Percentiles rank a stretch among this genome's conserved stretches.
Conservation (phyloP, 1,284 basidiomycete species). For the Gymnopus androsaceus region DNA sequence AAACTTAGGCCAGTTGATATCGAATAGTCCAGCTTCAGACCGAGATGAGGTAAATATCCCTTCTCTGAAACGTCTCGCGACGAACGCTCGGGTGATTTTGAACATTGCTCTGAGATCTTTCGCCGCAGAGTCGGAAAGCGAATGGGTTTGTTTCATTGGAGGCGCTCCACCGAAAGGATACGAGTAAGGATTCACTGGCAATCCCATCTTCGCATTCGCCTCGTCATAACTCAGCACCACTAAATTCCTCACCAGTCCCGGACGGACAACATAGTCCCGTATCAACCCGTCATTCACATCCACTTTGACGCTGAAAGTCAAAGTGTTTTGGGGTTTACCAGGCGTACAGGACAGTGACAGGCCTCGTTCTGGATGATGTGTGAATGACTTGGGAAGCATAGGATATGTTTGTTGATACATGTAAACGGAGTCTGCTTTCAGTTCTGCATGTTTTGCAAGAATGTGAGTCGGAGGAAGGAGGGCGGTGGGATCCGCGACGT, state of each 20-base stretch:
- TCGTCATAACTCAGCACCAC: constrained; percentile 68
- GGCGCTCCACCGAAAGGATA: constrained; percentile 50
- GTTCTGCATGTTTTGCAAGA: constrained; percentile 58
- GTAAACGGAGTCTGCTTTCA: constrained; percentile 58
- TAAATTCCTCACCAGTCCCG: constrained; percentile 75
- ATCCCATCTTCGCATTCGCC: constrained; percentile 61
- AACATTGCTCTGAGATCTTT: constrained; percentile 44
- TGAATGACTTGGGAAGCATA: constrained; percentile 64
- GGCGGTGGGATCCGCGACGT: constrained; percentile 92
- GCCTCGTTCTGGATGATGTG: constrained; percentile 61
- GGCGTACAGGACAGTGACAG: constrained; percentile 52
- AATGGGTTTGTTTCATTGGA: neutral
- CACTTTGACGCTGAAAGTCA: constrained; percentile 85
- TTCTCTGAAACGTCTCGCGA: constrained; percentile 25
- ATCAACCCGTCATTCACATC: constrained; percentile 61
- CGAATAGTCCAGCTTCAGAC: constrained; percentile 15
- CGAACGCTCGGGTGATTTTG: constrained; percentile 31
- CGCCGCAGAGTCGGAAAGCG: constrained; percentile 24
- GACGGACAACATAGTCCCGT: constrained; percentile 68
- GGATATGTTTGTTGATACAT: constrained; percentile 66
- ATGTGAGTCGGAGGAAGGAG: constrained; percentile 72
- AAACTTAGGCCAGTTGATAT: constrained; percentile 26
- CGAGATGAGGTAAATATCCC: constrained; percentile 25
- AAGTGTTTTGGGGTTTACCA: constrained; percentile 41
- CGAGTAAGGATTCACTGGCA: constrained; percentile 11